phyloP scores from a whole-genome alignment of 2,329 filamentous ascomycete species.

The Venturia oleaginea region DNA sequence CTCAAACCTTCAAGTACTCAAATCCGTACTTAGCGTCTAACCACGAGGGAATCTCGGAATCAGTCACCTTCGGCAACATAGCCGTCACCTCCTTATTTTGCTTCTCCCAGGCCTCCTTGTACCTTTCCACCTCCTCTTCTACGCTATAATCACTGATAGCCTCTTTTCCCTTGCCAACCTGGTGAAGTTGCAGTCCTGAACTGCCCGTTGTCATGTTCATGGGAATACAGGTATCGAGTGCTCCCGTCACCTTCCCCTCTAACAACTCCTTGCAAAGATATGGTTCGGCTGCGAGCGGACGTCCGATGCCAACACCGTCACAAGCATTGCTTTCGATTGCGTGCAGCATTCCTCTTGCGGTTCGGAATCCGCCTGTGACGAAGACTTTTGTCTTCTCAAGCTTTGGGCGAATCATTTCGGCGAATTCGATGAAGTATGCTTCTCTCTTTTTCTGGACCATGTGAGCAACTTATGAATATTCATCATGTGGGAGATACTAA shows the following conservation, averaged over 20 bases:
- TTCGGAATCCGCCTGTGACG: constrained; percentile 50
- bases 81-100: constrained; percentile 23
- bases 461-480: neutral
- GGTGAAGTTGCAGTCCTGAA: constrained; percentile 24
- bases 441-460: constrained; percentile 38
- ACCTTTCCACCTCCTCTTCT: constrained; percentile 23
- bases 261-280: constrained; percentile 38
- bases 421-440: constrained; percentile 53
- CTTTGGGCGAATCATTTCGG: constrained; percentile 41
- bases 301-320: constrained; percentile 51
- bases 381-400: constrained; percentile 47
- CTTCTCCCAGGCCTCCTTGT: constrained; percentile 21
- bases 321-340: constrained; percentile 38
- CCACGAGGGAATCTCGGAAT: constrained; percentile 19
- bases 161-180: constrained; percentile 21
- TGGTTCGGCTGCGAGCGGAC: constrained; percentile 45
- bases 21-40: constrained; percentile 21
- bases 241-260: constrained; percentile 36
- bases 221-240: constrained; percentile 33
- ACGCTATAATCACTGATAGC: constrained; percentile 24
- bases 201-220: constrained; percentile 24
- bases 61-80: constrained; percentile 23
- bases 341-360: constrained; percentile 46
- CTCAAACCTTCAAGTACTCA: constrained; percentile 18
- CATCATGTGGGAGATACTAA: neutral